Conservation (phyloP, 495 filamentous ascomycete genomes). For the Letharia columbiana region DNA sequence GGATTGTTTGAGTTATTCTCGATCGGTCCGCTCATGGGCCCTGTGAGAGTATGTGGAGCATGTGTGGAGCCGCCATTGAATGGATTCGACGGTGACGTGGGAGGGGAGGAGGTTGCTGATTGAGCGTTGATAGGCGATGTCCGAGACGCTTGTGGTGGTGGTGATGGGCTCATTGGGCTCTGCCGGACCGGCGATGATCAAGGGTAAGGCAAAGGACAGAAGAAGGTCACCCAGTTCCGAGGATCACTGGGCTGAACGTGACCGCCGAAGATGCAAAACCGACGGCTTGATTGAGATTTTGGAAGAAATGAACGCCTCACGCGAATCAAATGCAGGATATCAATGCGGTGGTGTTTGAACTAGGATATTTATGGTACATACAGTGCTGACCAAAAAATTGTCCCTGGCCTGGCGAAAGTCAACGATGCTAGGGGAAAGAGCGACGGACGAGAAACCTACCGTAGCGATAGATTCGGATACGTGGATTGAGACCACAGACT, state of each 20-base stretch:
- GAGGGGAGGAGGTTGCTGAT: constrained; percentile 40
- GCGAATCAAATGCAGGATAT: background rate
- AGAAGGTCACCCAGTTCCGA: background rate
- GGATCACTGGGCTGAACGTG: background rate
- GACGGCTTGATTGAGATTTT: background rate
- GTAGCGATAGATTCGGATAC: constrained; percentile 91
- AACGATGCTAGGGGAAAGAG: background rate
- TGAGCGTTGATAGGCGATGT: constrained; percentile 48
- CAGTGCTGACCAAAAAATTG: constrained; percentile 89
- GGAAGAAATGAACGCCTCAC: constrained; percentile 10
- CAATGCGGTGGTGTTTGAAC: background rate
- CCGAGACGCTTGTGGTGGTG: constrained; percentile 40
- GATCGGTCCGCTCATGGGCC: constrained; percentile 46
- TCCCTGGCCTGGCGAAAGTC: constrained; percentile 37
- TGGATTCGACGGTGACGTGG: constrained; percentile 34
- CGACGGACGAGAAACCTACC: constrained; percentile 25
- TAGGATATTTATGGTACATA: constrained; percentile 35
- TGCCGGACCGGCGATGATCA: constrained; percentile 46
- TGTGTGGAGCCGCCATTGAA: constrained; percentile 41
- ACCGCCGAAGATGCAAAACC: background rate
- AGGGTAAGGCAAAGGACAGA: background rate
- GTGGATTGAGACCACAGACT: constrained; percentile 76
- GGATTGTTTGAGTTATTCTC: constrained; percentile 63
- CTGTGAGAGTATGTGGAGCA: constrained; percentile 45
- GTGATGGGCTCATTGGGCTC: constrained; percentile 46